Evolutionary conservation across 257 asterid species (phyloP), one percentile per base, ranked within the genome.

Genomic region (Plantago major): DNA sequence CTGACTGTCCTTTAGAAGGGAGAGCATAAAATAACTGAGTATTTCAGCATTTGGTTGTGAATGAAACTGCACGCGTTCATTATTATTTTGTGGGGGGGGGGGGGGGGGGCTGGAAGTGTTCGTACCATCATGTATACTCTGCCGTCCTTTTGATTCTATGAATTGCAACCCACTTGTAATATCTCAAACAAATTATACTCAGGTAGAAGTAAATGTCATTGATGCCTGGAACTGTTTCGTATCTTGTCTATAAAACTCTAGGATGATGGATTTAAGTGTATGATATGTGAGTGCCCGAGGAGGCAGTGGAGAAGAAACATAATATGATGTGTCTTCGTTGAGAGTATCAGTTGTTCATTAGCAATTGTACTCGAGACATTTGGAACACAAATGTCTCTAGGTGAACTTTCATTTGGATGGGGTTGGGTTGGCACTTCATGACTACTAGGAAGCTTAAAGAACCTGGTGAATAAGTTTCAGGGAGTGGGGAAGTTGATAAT

Each of bases 401-500:
- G 42, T 30, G 65, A 63, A 64, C 40, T 5, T 33, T 5, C 40
- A 33, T 7, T 33, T 33, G 8, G 40, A 33, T 33, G 40, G 7
- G 40, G 8, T 5, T 33, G 40, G 8, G 40, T 33, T 33, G 40
- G 8, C 40, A 33, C 52, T 65, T 44, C 49, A 10, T 16, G 55
- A 57, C 50, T 64, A 43, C 50, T 63, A 19, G 70, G 46, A 47
- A 56, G 26, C 66, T 42, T 22, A n/a, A 64, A 30, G 48, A 47
- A 56, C 8, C 40, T 7, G 48, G 17, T 54, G n/a, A n/a, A 47
- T 30, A 43, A 60, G 37, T 58, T 56, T 14, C 6, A 28, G 46
- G 40, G 40, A 33, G 40, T 33, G 40, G 40, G 37, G 40, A 33
- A 33, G 40, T 4, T 33, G 40, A 33, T 33, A 33, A 33, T 33